Conservation (phyloP, 805 yeast species). For the Blastobotrys peoriensis region DNA sequence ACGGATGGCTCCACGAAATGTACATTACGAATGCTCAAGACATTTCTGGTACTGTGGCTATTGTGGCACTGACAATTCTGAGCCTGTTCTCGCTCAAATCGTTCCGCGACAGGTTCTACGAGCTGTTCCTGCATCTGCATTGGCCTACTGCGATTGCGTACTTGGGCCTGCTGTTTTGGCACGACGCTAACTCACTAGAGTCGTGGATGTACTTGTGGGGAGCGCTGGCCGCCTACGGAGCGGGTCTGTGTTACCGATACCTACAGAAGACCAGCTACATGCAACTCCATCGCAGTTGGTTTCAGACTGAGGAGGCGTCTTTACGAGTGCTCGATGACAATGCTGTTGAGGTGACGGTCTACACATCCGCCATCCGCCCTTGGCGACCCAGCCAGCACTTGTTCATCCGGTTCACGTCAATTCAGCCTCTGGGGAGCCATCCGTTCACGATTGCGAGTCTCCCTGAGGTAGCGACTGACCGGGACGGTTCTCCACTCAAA, state of each 20-base stretch:
- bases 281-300: slow-evolving; percentile 12
- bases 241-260: slow-evolving; percentile 10
- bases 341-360: slow-evolving; percentile 11
- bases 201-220: slow-evolving; percentile 16
- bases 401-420: slow-evolving; percentile 13
- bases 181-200: slow-evolving; percentile 7
- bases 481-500: slow-evolving; percentile 8
- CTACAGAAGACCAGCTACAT: slow-evolving; percentile 15
- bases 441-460: slow-evolving; percentile 14
- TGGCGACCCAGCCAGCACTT: slow-evolving; percentile 21
- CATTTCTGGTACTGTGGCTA: slow-evolving; percentile 7
- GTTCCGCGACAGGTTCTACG: slow-evolving; percentile 14
- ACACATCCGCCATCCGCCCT: slow-evolving; percentile 3
- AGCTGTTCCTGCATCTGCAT: slow-evolving; percentile 15
- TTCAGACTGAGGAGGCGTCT: slow-evolving; percentile 9
- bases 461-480: slow-evolving; percentile 5
- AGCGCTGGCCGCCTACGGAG: slow-evolving; percentile 10
- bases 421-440: slow-evolving; percentile 15
- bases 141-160: slow-evolving; percentile 18
- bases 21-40: background rate
- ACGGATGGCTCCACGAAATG: slow-evolving; percentile 1
- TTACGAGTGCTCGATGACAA: slow-evolving; percentile 5
- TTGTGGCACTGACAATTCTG: slow-evolving; percentile 11
- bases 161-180: slow-evolving; percentile 15
- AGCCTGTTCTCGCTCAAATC: slow-evolving; percentile 10